Base-by-base conservation (phyloP, 306 rosid genomes). In the Ziziphus jujuba region DNA sequence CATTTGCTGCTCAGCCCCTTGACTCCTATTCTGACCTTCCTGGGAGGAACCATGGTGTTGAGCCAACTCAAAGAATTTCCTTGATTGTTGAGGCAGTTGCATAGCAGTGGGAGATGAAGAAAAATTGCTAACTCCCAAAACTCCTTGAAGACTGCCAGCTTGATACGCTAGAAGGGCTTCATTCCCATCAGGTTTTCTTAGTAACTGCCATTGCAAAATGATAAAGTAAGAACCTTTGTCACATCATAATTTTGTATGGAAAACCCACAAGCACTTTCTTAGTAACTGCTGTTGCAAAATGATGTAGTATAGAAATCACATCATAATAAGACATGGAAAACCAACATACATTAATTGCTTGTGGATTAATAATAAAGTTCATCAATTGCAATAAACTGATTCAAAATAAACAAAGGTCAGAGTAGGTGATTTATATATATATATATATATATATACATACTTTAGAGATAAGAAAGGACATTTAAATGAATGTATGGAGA, bases 171-270 rank as follows among this genome's bases (percentile, higher is more conserved):
- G 56, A 74, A 80, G 71, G 66, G 93, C 72, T 82, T 93, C 98
- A 57, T 75, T 88, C 71, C 96, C 97, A 80, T 90, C 98, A 70
- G 97, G 76, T 77, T 86, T 90, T 82, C 97, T 83, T 51, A 84
- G 87, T 55, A 86, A 80, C 59, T 90, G 96, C 35, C 87, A 95
- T 63, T 86, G 98, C 67, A 88, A 67, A 85, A 84, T 50, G 54
- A 65, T 16, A 16, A 5, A 47, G 13, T 47, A 47, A 47, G 51
- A 17, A 47, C 1, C 13, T 5, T 11, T 7, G 51, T 11, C n/a
- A 47, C 51, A 11, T 47, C 13, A 47, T 47, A 13, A 47, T 17
- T 17, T 47, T 10, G 51, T 13, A 13, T 28, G 33, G 51, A 47
- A 47, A 47, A 47, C 51, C 51, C 14, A 47, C 3, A 17, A 11